Evolutionary conservation across 768 basidiomycete genomes (phyloP), one percentile per base, ranked within the genome.

Genomic region (Suillus variegatus): DNA sequence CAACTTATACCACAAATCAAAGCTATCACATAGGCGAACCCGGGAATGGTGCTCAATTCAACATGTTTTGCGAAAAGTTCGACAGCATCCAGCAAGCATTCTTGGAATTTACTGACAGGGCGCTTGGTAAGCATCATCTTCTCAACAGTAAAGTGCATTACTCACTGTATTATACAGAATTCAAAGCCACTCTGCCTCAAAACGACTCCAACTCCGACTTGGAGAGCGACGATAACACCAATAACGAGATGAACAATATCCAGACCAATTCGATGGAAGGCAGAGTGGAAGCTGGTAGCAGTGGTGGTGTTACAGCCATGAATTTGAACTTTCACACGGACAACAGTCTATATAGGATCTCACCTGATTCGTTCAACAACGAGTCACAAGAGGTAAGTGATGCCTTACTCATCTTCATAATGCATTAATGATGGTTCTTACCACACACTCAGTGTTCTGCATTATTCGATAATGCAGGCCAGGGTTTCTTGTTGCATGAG

Each of bases 1-100:
- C 4, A 57, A 12, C 55, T 32, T 32, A 35, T 57, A 22, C 32
- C 18, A 18, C 28, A 28, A 28, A 28, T 57, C 13, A 4, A 40
- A 57, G 55, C 14, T 32, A 57, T 13, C 55, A 57, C 55, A 57
- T 57, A 9, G 55, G 55, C 12, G 55, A 57, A 22, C 32, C 22
- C 8, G 12, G 14, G 0, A 40, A 32, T 57, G 55, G 28, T 9
- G 12, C 9, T 40, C 32, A 57, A 10, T 57, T 57, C 13, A 32
- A 32, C 6, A 40, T 2, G 12, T 57, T 32, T 40, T 57, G 38
- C 6, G 32, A 18, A 5, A n/a, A 57, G 12, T 57, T 57, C 12
- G 3, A 40, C 12, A 18, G 8, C 12, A 12, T 56, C 55, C 55
- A 56, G 28, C n/a, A 25, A 9, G 55, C 12, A 6, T 56, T 56